Evolutionary conservation across 2,329 filamentous ascomycete species (phyloP).

Genomic region (Alternaria novae-zelandiae): DNA sequence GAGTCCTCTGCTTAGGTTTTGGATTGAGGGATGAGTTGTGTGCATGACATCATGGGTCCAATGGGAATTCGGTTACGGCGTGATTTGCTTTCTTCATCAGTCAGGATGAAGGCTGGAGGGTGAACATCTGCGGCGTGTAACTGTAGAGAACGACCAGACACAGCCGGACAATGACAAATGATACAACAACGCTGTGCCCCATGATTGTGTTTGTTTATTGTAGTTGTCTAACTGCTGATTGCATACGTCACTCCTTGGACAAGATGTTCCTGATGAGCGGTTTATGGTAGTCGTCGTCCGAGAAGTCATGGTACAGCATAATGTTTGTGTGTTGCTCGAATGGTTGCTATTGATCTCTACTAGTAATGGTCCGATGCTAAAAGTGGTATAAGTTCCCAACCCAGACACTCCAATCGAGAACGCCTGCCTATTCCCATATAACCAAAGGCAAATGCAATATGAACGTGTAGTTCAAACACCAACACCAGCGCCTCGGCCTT

Average conservation of each 20-base stretch:
- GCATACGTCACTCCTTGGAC: neutral
- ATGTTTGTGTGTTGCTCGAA: neutral
- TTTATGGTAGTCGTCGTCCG: neutral
- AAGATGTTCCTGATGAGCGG: neutral
- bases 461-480: slow-evolving; percentile 28
- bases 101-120: slow-evolving; percentile 42
- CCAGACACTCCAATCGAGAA: neutral
- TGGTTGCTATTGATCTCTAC: neutral
- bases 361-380: slow-evolving; percentile 2
- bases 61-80: slow-evolving; percentile 48
- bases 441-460: slow-evolving; percentile 8
- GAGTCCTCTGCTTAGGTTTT: slow-evolving; percentile 47
- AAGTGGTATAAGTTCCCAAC: slow-evolving; percentile 2
- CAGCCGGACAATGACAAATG: slow-evolving; percentile 45
- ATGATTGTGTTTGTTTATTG: neutral
- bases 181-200: slow-evolving; percentile 21
- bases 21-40: slow-evolving; percentile 25
- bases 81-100: slow-evolving; percentile 44
- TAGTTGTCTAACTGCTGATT: neutral
- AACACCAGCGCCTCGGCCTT: slow-evolving; percentile 51
- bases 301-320: neutral
- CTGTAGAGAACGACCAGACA: slow-evolving; percentile 39
- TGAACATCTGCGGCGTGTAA: slow-evolving; percentile 28
- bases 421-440: neutral
- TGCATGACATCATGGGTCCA: slow-evolving; percentile 40